Base-by-base conservation (phyloP, 345 rosid species). In the Atalantia buxifolia region DNA sequence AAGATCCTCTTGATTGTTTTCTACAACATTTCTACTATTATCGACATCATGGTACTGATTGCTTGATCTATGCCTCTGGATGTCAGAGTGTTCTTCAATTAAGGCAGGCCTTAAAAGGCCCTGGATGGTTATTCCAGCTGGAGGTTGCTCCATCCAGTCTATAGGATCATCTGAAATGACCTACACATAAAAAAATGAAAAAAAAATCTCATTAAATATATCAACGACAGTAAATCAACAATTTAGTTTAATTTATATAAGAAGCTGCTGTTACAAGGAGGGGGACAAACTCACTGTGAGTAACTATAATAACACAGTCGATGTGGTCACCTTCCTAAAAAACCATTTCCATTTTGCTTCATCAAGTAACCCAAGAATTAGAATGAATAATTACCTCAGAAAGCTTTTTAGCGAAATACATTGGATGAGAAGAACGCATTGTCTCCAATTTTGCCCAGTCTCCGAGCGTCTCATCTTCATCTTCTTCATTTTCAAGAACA, bases 391-490 rank as follows among this genome's bases (percentile, higher is more conserved):
- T 66, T 79, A 91, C 97, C 98, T 90, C 89, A 33, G 94, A 77
- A 81, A 96, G 82, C 83, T 80, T 94, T 86, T 88, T 90, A 38
- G 98, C 99, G 78, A 94, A 96, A 86, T 81, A 90, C 93, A 92
- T 89, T 66, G 99, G 99, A 85, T 96, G 99, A 79, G 97, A 91
- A 78, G 85, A 86, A 70, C 93, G 90, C 99, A 94, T 89, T 3
- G 97, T 94, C 74, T 94, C 97, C 87, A 89, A 86, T 55, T 90
- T 90, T 73, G 97, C 95, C 98, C 98, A 94, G 85, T 94, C 98
- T 73, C 97, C 92, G 69, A 88, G 86, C 5, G 84, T 64, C 62
- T 86, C 97, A 80, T 92, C 91, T 66, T 86, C 84, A 66, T 86
- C 91, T 36, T 88, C 87, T 21, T 83, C 87, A 57, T 84, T 87